phyloP scores from a whole-genome alignment of 805 yeast genomes.

The Lipomyces lipofer region DNA sequence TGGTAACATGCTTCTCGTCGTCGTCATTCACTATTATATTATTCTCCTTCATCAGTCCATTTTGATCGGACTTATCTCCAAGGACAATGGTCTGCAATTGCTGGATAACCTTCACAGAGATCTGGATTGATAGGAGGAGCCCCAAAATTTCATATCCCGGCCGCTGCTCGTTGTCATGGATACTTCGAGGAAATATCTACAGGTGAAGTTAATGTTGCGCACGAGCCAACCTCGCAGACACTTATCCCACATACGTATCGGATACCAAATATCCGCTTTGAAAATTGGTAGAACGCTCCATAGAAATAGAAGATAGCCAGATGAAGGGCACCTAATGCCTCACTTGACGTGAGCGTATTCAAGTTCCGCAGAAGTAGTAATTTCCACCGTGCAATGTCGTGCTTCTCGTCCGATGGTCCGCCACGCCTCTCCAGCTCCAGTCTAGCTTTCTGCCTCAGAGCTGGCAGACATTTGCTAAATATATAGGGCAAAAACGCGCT shows the following conservation, averaged over 20 bases:
- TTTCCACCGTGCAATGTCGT: too few relatives aligned
- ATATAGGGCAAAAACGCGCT: slow-evolving; percentile 65
- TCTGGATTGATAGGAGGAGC: slow-evolving; percentile 39
- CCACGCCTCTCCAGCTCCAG: slow-evolving; percentile 16
- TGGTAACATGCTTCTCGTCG: slow-evolving; percentile 29
- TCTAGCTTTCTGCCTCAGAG: slow-evolving; percentile 32
- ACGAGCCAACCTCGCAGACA: neutral
- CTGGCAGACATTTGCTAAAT: slow-evolving; percentile 31
- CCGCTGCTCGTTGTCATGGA: slow-evolving; percentile 42
- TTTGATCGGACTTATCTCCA: too few relatives aligned
- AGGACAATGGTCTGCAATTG: slow-evolving; percentile 6
- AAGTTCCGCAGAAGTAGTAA: slow-evolving; percentile 28
- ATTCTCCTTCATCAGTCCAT: too few relatives aligned
- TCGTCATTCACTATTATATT: neutral
- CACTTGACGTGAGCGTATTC: slow-evolving; percentile 23
- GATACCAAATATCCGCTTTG: slow-evolving; percentile 76
- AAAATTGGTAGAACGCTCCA: slow-evolving; percentile 77
- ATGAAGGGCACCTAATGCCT: slow-evolving; percentile 62
- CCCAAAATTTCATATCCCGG: slow-evolving; percentile 73
- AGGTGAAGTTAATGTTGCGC: neutral
- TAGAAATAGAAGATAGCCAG: slow-evolving; percentile 78
- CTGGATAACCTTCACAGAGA: slow-evolving; percentile 26
- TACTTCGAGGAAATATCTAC: slow-evolving; percentile 39
- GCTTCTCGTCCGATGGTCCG: neutral
- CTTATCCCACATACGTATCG: slow-evolving; percentile 54